Conservation (phyloP, 1,284 basidiomycete genomes). For the Xanthoconium separans region DNA sequence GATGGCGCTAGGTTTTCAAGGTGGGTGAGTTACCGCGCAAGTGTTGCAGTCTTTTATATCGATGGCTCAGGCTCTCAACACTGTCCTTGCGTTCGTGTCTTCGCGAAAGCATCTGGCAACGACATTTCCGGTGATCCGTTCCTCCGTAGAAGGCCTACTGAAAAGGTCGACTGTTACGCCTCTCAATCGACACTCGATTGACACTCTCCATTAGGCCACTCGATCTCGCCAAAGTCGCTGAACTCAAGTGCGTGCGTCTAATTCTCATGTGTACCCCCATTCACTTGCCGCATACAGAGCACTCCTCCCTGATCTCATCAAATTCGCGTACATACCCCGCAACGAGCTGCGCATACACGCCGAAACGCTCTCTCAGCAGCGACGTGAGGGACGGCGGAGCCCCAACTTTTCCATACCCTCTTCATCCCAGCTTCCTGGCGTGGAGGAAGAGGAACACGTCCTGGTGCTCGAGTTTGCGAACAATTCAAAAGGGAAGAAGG, state of each 20-base stretch:
- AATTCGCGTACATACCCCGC: constrained; percentile 79
- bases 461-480: constrained; percentile 76
- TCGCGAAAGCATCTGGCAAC: constrained; percentile 81
- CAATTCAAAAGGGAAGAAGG: constrained; percentile 45
- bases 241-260: constrained; percentile 68
- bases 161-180: constrained; percentile 53
- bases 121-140: constrained; percentile 75
- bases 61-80: constrained; percentile 72
- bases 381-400: constrained; percentile 23
- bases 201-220: constrained; percentile 55
- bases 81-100: constrained; percentile 86
- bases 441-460: constrained; percentile 57
- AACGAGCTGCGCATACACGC: constrained; percentile 63
- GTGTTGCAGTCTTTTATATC: not conserved
- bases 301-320: constrained; percentile 77
- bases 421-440: constrained; percentile 21
- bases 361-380: constrained; percentile 29
- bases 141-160: constrained; percentile 76
- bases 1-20: constrained; percentile 30
- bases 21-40: constrained; percentile 20
- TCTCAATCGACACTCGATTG: constrained; percentile 3
- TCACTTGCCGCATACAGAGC: constrained; percentile 50
- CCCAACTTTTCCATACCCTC: constrained; percentile 41
- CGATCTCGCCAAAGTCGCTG: constrained; percentile 76
- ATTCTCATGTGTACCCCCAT: not conserved